These are phyloP conservation scores for Stenogyne calaminthoides DNA, from an alignment of 305 asterid genomes.

Conservation along the genomic window DNA sequence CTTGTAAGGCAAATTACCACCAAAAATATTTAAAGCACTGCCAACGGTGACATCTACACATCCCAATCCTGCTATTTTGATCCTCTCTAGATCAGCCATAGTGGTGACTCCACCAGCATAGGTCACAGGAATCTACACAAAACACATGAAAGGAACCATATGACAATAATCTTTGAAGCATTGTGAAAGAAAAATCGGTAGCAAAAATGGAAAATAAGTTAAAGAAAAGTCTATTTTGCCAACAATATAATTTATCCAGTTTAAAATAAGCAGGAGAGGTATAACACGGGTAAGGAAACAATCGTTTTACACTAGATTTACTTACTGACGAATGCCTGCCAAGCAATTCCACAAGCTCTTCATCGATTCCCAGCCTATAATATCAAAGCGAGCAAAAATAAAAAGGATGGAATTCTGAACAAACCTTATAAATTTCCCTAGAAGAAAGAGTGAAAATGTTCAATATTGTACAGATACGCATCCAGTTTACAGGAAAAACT, in stretches of 20 bases:
- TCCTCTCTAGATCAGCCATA: slow-evolving; percentile 83
- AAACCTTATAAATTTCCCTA: slow-evolving; percentile 5
- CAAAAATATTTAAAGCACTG: slow-evolving; percentile 93
- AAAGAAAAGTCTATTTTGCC: neutral
- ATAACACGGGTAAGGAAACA: neutral
- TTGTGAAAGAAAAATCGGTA: neutral
- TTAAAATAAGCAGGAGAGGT: slow-evolving; percentile 16
- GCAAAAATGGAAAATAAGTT: neutral
- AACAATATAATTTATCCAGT: neutral
- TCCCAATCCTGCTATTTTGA: slow-evolving; percentile 75
- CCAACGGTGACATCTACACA: slow-evolving; percentile 93
- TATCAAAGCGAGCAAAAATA: slow-evolving; percentile 24
- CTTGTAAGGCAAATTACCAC: slow-evolving; percentile 82
- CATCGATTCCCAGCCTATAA: slow-evolving; percentile 92
- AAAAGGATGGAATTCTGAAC: slow-evolving; percentile 1
- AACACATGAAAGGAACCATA: slow-evolving; percentile 8
- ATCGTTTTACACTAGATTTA: slow-evolving; percentile 15
- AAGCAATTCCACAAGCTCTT: slow-evolving; percentile 90
- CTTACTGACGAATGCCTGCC: slow-evolving; percentile 79
- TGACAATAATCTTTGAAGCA: neutral
- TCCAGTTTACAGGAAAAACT: neutral
- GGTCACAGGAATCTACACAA: slow-evolving; percentile 83
- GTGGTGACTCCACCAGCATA: slow-evolving; percentile 93
- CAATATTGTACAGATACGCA: slow-evolving; percentile 1
- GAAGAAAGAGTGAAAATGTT: slow-evolving; percentile 3